Conservation (phyloP, 2,329 filamentous ascomycete genomes). For the Ambrosiella cleistominuta region DNA sequence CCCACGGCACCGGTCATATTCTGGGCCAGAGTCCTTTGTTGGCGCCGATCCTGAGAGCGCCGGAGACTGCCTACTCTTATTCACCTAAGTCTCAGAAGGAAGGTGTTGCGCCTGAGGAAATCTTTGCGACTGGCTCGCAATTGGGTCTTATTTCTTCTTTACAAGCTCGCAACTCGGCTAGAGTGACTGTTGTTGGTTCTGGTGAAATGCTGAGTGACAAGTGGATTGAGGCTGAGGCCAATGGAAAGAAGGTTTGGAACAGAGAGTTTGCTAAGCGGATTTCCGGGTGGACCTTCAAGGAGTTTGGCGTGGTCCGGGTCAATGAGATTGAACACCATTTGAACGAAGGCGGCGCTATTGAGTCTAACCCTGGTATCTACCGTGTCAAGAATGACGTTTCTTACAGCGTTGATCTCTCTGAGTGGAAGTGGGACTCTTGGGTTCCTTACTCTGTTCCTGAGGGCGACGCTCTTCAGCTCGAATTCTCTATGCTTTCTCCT, state of each 20-base stretch:
- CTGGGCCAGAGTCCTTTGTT: slow-evolving; percentile 65
- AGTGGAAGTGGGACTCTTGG: slow-evolving; percentile 62
- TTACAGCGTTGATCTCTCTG: slow-evolving; percentile 76
- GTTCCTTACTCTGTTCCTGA: slow-evolving; percentile 52
- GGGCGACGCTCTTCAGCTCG: slow-evolving; percentile 68
- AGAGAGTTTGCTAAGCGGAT: slow-evolving; percentile 69
- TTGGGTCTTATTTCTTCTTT: slow-evolving; percentile 68
- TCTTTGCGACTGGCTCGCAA: slow-evolving; percentile 72
- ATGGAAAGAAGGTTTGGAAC: slow-evolving; percentile 46
- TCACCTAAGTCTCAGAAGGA: slow-evolving; percentile 73
- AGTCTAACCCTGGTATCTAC: slow-evolving; percentile 74
- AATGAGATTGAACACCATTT: slow-evolving; percentile 66
- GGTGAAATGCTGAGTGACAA: slow-evolving; percentile 73
- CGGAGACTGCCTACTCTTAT: slow-evolving; percentile 78
- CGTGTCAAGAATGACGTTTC: slow-evolving; percentile 93
- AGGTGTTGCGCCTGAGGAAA: slow-evolving; percentile 48
- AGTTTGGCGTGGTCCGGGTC: slow-evolving; percentile 75
- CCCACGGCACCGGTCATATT: slow-evolving; percentile 61
- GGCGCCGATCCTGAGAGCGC: slow-evolving; percentile 65
- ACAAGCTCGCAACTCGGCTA: slow-evolving; percentile 86
- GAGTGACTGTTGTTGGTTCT: slow-evolving; percentile 70
- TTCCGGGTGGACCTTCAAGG: slow-evolving; percentile 92
- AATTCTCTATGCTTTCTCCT: slow-evolving; percentile 96
- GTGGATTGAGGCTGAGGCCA: slow-evolving; percentile 56
- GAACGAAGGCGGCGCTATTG: slow-evolving; percentile 24